Evolutionary conservation across 768 basidiomycete genomes (phyloP).

Genomic region (Gymnopilus dilepis): DNA sequence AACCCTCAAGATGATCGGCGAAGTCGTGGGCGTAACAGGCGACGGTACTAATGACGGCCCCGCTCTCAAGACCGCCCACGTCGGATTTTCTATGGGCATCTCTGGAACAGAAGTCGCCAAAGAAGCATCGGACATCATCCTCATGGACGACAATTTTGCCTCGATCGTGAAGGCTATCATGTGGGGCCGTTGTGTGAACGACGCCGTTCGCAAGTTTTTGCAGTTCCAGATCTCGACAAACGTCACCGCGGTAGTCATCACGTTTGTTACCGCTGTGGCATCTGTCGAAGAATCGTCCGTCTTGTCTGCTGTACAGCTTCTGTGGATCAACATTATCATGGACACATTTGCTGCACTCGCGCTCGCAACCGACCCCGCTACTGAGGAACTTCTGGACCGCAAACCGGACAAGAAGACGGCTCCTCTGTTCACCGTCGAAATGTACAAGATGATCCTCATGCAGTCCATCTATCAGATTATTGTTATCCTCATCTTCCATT

Average conservation of each 20-base stretch:
- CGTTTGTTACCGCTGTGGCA: conserved; percentile 88
- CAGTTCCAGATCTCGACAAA: conserved; percentile 97
- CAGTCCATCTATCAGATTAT: conserved; percentile 89
- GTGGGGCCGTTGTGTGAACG: conserved; percentile 99
- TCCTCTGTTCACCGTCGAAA: conserved; percentile 88
- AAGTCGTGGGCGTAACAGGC: conserved; percentile 95
- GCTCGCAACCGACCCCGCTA: conserved; percentile 95
- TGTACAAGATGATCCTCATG: conserved; percentile 95
- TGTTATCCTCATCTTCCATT: conserved; percentile 90
- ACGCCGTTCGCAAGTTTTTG: conserved; percentile 95
- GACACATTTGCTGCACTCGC: conserved; percentile 98
- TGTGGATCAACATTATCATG: conserved; percentile 99
- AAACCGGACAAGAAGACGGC: conserved; percentile 90
- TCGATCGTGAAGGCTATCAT: conserved; percentile 98
- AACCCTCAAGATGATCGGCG: conserved; percentile 83
- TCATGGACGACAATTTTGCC: conserved; percentile 97
- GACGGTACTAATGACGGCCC: conserved; percentile 99
- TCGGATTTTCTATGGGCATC: conserved; percentile 97
- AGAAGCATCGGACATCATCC: conserved; percentile 97
- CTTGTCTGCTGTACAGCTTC: conserved; percentile 93
- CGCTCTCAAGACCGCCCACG: conserved; percentile 92
- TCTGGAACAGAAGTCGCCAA: conserved; percentile 98
- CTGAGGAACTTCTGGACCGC: conserved; percentile 78
- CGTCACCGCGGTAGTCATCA: conserved; percentile 93
- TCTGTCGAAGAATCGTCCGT: conserved; percentile 80